A percentile compares a stretch with the other conserved stretches of the same genome.
Conservation (phyloP, 164 flowering plant species). For the Umbellularia californica region DNA sequence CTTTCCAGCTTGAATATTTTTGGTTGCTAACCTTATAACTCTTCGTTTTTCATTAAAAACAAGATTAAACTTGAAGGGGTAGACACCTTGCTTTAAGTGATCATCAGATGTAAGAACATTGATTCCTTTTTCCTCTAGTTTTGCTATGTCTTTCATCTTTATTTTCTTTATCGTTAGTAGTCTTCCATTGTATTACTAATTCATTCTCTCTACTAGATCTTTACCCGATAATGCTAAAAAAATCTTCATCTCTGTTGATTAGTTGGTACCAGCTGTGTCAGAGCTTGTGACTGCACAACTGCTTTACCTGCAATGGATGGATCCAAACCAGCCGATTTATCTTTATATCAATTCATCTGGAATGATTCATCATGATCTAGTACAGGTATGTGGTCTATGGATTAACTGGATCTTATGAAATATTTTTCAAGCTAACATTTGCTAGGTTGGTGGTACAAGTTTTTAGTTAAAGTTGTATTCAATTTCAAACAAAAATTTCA, state of each 20-base stretch:
- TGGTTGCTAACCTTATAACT: not conserved
- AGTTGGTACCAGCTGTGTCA: conserved; percentile 93
- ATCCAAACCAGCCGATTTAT: conserved; percentile 71
- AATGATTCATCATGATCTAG: conserved; percentile 90
- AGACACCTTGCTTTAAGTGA: not conserved
- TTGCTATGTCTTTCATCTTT: too few species aligned
- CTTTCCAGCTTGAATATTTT: not conserved
- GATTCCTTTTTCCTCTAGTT: not conserved
- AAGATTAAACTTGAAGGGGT: not conserved
- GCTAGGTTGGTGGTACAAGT: too few species aligned
- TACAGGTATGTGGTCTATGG: conserved; percentile 45
- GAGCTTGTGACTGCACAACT: conserved; percentile 81
- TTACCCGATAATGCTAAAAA: not conserved
- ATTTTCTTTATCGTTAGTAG: not conserved
- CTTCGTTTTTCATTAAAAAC: not conserved
- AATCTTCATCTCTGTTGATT: conserved; percentile 12
- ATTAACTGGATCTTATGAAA: too few species aligned
- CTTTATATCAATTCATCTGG: conserved; percentile 88
- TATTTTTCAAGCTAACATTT: too few species aligned
- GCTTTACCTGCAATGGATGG: conserved; percentile 76
- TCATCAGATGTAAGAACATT: not conserved
- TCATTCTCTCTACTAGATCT: not conserved
- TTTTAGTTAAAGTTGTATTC: too few species aligned
- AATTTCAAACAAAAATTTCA: too few species aligned
- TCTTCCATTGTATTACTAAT: not conserved